Evolutionary conservation across 2,329 filamentous ascomycete genomes (phyloP).

Genomic region (Epichloe bromicola): DNA sequence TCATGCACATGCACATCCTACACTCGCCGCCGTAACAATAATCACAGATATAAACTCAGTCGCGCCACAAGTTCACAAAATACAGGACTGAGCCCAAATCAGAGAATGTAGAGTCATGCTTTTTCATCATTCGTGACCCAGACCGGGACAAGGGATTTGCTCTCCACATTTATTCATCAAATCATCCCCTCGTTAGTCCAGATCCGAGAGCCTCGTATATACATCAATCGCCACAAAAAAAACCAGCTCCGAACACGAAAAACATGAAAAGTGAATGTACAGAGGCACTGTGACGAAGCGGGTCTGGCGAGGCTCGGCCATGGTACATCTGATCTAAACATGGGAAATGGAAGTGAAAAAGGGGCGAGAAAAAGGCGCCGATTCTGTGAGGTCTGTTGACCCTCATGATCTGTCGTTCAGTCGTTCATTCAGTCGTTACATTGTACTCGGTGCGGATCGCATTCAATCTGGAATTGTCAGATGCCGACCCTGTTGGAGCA

Average conservation of each 20-base stretch:
- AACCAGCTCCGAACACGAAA: too few species aligned
- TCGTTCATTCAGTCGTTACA: conserved; percentile 7
- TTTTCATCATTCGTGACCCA: conserved; percentile 6
- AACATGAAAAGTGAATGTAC: too few species aligned
- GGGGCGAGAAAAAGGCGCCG: conserved; percentile 6
- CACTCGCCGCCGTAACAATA: too few species aligned
- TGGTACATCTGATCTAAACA: too few species aligned
- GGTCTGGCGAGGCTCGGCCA: too few species aligned
- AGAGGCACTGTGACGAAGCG: too few species aligned
- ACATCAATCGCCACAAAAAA: not conserved
- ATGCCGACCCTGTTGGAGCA: not conserved
- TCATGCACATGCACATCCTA: too few species aligned
- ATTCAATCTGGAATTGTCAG: not conserved
- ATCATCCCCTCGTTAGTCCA: not conserved
- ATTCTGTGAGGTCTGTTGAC: not conserved
- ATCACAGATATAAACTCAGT: too few species aligned
- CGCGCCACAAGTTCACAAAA: too few species aligned
- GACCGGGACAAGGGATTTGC: not conserved
- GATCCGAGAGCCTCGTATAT: not conserved
- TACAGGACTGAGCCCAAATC: too few species aligned
- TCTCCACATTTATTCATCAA: too few species aligned
- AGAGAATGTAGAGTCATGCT: too few species aligned
- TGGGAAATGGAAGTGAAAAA: conserved; percentile 1
- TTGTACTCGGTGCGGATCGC: not conserved
- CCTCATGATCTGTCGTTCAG: conserved; percentile 1